Evolutionary conservation across 805 yeast genomes (phyloP), one percentile per base, ranked within the genome.

Genomic region (Nakazawaea peltata): DNA sequence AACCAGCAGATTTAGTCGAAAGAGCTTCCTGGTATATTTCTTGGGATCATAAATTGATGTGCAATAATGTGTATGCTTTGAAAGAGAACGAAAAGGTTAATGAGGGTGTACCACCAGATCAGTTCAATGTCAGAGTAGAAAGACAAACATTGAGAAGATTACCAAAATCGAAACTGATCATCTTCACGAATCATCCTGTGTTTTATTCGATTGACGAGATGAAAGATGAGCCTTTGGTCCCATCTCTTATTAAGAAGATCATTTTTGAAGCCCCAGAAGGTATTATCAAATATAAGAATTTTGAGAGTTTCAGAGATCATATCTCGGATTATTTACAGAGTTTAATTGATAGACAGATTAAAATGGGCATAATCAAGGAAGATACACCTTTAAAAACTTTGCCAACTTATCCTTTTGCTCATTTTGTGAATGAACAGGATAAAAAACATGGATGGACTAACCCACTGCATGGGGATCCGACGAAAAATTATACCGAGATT

Each of bases 201-300:
- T 81, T 78, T 50, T 82, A 82, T 54, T 71, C 81, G 2, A 74
- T 82, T 28, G 88, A 81, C 26, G 90, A 83, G 48, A 75, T 82
- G 74, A 81, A 82, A 42, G 87, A 82, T 48, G 86, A 81, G 49
- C 90, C 94, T 3, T 54, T 78, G 47, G 72, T 82, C 18, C 86
- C 87, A 6, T 72, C 82, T 0, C 59, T 80, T 32, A 52, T 80
- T 32, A 69, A 70, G 48, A 78, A 76, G 46, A 74, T 77, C 33
- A 58, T 80, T 23, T 71, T 58, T 42, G 85, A 79, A 51, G 85
- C 75, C 0, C 85, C 86, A 8, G 76, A 71, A 42, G 70, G 68
- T 33, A 80, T 80, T 41, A 55, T 74, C 48, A 72, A 73, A 50
- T 81, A 80, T 55, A 80, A 80, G 50, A 67, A 68, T 44, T 79